Evolutionary conservation across 495 filamentous ascomycete species (phyloP).

Genomic region (Copromyces sp.): DNA sequence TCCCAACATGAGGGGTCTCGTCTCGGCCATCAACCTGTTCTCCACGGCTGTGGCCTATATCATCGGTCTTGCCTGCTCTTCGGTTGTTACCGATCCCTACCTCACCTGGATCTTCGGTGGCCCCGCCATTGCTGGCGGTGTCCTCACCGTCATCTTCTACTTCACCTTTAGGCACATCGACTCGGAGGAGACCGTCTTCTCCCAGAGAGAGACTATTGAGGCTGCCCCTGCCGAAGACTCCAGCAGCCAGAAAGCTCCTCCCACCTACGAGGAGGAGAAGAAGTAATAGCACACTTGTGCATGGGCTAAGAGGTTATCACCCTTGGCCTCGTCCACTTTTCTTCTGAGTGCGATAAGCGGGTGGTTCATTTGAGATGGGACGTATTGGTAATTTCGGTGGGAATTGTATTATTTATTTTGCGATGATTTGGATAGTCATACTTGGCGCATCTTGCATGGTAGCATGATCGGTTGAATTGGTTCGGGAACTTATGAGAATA

Average conservation of each 20-base stretch:
- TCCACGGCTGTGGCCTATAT: constrained; percentile 49
- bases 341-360: not conserved
- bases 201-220: not conserved
- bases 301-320: not conserved
- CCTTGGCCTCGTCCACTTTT: not conserved
- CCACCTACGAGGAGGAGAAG: not conserved
- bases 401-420: not conserved
- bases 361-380: not conserved
- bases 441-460: not conserved
- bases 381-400: not conserved
- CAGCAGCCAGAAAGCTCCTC: not conserved
- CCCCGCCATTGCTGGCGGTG: constrained; percentile 35
- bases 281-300: not conserved
- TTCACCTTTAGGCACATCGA: constrained; percentile 43
- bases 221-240: not conserved
- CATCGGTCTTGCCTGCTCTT: constrained; percentile 48
- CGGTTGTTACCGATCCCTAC: constrained; percentile 52
- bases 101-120: constrained; percentile 47
- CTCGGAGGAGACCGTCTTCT: constrained; percentile 32
- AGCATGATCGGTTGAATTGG: not conserved
- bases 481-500: not conserved
- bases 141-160: constrained; percentile 38
- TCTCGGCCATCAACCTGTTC: constrained; percentile 55
- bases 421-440: not conserved
- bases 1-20: constrained; percentile 56